Evolutionary conservation across 805 yeast species (phyloP), one percentile per base, ranked within the genome.

Genomic region (Scheffersomyces lignosus): DNA sequence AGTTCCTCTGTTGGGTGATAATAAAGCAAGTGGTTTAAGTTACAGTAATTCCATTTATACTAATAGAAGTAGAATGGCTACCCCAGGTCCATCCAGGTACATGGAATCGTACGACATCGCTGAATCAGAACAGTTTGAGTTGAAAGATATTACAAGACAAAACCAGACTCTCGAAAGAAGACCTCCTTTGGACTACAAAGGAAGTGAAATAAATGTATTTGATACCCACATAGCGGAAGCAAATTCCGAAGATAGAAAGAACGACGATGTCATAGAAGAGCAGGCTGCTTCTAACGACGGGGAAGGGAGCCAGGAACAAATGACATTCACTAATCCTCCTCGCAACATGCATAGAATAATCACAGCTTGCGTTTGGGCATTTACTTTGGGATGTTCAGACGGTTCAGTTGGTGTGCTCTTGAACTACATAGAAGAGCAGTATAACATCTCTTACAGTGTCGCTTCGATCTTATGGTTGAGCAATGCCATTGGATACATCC

Each of bases 381-480:
- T 45, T 29, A 33, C 47, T 4, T 27, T 41, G 5, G 58, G 58
- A 4, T 43, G 42, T 16, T 34, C 43, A 1, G 58, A 53, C 15
- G 56, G 53, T 6, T 47, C 55, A 1, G 55, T 55, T 1, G 57
- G 57, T 18, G 57, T 49, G 27, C 38, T 53, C 14, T 44, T 53
- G 33, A 53, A 51, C 17, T 45, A 47, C 18, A 52, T 53, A n/a
- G 52, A 52, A 18, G 35, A 36, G 5, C 43, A 49, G 26, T 52
- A 48, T 41, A 28, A 38, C 23, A 39, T 53, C 23, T 39, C 47
- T 4, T 53, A 52, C 25, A 31, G 50, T 13, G 37, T 44, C 18
- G 52, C 51, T 5, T 49, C 55, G 29, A 38, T 53, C 18, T 40
- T 53, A 23, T 53, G 58, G 56, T 38, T 52, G 43, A 30, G 47